These are phyloP conservation scores for Lipomyces yamanashiensis DNA, from an alignment of 805 yeast species.

Conservation along the genomic window DNA sequence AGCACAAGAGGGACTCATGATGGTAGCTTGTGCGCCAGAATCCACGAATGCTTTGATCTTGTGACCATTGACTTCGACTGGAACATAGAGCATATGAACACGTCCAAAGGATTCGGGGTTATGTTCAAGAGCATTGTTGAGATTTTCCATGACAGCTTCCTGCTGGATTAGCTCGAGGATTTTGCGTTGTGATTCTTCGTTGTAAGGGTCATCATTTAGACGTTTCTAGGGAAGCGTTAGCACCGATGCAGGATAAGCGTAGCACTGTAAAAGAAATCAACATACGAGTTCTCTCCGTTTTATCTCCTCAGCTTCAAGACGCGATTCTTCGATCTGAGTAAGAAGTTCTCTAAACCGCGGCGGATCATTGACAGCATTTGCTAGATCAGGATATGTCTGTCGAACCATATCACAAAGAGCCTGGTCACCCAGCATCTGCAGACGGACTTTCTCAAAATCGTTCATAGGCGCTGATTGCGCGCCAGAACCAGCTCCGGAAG, in stretches of 20 bases:
- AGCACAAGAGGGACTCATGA: slow-evolving; percentile 77
- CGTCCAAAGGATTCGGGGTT: slow-evolving; percentile 86
- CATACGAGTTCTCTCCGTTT: slow-evolving; percentile 50
- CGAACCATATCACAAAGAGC: slow-evolving; percentile 43
- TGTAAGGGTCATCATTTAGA: slow-evolving; percentile 68
- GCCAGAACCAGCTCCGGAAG: slow-evolving; percentile 3
- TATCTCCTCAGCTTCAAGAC: slow-evolving; percentile 43
- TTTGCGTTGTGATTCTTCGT: slow-evolving; percentile 67
- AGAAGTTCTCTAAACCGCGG: slow-evolving; percentile 51
- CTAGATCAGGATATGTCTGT: slow-evolving; percentile 55
- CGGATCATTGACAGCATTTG: slow-evolving; percentile 54
- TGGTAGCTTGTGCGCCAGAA: slow-evolving; percentile 92
- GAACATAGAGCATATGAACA: slow-evolving; percentile 82
- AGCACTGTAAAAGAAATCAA: neutral
- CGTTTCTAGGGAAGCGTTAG: slow-evolving; percentile 39
- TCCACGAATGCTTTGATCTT: slow-evolving; percentile 93
- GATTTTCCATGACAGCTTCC: slow-evolving; percentile 73
- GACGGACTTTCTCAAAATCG: slow-evolving; percentile 45
- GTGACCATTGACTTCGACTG: slow-evolving; percentile 75
- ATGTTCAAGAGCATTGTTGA: slow-evolving; percentile 78
- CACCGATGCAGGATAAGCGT: too few species aligned
- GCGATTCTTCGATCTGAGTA: slow-evolving; percentile 41
- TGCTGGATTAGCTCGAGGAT: slow-evolving; percentile 71
- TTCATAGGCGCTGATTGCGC: slow-evolving; percentile 23
- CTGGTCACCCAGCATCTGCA: slow-evolving; percentile 46